Evolutionary conservation across 352 stramenopile species (phyloP).

Genomic region (Pelagophyceae sp.): DNA sequence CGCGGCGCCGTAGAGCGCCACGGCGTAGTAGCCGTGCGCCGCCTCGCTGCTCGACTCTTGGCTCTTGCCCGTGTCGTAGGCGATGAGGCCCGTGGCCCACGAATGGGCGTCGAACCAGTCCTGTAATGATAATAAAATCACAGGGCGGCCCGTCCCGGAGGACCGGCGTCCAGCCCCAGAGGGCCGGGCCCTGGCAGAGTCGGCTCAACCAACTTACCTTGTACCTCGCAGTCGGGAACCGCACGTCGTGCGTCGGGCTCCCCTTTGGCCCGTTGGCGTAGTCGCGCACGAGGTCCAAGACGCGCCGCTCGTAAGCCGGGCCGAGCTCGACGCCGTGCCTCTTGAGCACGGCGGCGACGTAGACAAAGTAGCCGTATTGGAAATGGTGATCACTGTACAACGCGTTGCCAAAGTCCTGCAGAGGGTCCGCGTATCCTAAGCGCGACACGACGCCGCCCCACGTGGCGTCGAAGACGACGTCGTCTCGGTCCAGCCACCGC

Average conservation of each 20-base stretch:
- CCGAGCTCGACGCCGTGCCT: background rate
- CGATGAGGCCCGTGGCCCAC: constrained; percentile 74
- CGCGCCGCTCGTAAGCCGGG: background rate
- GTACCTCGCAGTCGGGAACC: constrained; percentile 64
- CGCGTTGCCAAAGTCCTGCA: constrained; percentile 74
- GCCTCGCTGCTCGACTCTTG: constrained; percentile 76
- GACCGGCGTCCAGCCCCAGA: too few species aligned
- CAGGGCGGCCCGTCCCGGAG: too few species aligned
- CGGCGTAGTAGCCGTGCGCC: constrained; percentile 79
- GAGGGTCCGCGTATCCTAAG: constrained; percentile 42
- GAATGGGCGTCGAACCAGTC: constrained; percentile 80
- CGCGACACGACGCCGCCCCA: constrained; percentile 8
- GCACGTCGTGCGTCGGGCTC: background rate
- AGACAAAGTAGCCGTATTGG: constrained; percentile 79
- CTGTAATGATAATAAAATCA: too few species aligned
- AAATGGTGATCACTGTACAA: constrained; percentile 62
- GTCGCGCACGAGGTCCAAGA: background rate
- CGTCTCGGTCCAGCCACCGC: background rate
- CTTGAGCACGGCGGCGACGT: constrained; percentile 60
- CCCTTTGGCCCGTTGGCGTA: background rate
- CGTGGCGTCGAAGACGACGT: background rate
- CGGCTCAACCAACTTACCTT: too few species aligned
- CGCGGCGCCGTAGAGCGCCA: constrained; percentile 66
- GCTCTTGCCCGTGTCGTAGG: constrained; percentile 73
- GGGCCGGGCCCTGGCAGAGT: too few species aligned